Evolutionary conservation across 108 stramenopile genomes (phyloP).

Genomic region (Discostella pseudostelligera): DNA sequence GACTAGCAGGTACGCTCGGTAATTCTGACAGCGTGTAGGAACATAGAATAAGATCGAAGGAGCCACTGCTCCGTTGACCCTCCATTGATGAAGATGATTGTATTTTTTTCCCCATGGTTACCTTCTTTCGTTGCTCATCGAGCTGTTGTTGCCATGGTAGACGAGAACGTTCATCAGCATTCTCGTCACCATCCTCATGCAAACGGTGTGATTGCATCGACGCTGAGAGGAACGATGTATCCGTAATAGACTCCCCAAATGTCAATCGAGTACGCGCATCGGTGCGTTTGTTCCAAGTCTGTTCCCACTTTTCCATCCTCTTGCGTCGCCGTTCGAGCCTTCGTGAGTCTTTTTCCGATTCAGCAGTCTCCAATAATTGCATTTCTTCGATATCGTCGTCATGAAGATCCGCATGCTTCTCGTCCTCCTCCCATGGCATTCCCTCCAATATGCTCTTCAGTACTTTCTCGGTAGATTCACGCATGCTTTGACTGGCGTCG

Average conservation of each 20-base stretch:
- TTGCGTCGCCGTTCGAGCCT: constrained; percentile 14
- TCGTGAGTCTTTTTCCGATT: constrained; percentile 3
- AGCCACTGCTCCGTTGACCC: constrained; percentile 25
- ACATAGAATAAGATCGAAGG: constrained; percentile 74
- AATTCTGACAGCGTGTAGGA: constrained; percentile 69
- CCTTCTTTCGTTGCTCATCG: constrained; percentile 27
- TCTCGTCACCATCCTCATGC: neutral
- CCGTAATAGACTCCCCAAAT: constrained; percentile 50
- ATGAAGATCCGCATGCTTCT: too few relatives aligned
- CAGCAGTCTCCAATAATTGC: neutral
- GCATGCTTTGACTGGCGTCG: constrained; percentile 73
- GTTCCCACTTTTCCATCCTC: constrained; percentile 31
- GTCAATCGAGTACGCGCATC: constrained; percentile 61
- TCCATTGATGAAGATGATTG: constrained; percentile 10
- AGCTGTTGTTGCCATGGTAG: constrained; percentile 34
- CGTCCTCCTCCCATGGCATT: constrained; percentile 34
- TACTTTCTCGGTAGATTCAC: constrained; percentile 60
- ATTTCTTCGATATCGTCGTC: constrained; percentile 12
- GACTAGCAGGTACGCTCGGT: constrained; percentile 51
- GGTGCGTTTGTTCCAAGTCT: constrained; percentile 25
- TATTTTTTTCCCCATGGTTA: neutral
- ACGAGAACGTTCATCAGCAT: constrained; percentile 10
- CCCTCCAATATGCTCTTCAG: constrained; percentile 49
- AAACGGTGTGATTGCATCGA: neutral
- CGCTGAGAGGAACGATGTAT: constrained; percentile 27